Percentiles rank a stretch among this genome's conserved stretches.
These are phyloP conservation scores for Endogone sp. DNA, from an alignment of 192 early-diverging fungal species.

Conservation along the genomic window DNA sequence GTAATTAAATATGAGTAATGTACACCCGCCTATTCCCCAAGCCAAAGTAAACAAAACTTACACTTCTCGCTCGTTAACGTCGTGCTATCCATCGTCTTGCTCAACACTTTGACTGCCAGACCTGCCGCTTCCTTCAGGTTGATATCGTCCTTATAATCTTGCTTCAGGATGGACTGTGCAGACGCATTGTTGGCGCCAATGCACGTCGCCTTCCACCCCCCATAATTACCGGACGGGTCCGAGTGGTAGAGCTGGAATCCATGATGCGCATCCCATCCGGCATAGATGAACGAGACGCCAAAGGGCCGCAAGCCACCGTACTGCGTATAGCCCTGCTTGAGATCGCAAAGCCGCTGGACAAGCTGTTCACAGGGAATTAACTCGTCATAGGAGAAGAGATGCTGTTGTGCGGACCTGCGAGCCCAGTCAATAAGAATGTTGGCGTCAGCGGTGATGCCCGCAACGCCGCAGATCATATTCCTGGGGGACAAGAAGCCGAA, in stretches of 20 bases:
- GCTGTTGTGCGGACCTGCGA: constrained; percentile 82
- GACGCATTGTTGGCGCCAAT: constrained; percentile 94
- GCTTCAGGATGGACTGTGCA: constrained; percentile 90
- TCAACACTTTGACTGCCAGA: constrained; percentile 89
- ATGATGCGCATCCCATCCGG: constrained; percentile 83
- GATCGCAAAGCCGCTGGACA: constrained; percentile 91
- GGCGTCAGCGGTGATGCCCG: constrained; percentile 94
- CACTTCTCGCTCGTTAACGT: constrained; percentile 89
- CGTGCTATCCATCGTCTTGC: constrained; percentile 96
- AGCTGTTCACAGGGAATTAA: constrained; percentile 93
- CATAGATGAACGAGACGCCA: constrained; percentile 97
- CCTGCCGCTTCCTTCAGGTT: constrained; percentile 86
- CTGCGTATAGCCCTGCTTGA: constrained; percentile 99
- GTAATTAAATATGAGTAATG: not conserved
- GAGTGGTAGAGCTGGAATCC: constrained; percentile 99
- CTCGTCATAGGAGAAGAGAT: constrained; percentile 84
- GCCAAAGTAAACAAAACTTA: constrained; percentile 37
- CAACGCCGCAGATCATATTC: constrained; percentile 89
- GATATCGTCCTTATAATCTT: constrained; percentile 92
- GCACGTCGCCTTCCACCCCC: constrained; percentile 98
- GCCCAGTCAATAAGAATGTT: constrained; percentile 93
- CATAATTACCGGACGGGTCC: constrained; percentile 98
- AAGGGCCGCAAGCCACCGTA: constrained; percentile 98
- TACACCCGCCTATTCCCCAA: not conserved
- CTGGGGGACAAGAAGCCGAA: constrained; percentile 35